A percentile compares a stretch with the other conserved stretches of the same genome.
phyloP scores from a whole-genome alignment of 2,329 filamentous ascomycete species.

The Seiridium unicorne region DNA sequence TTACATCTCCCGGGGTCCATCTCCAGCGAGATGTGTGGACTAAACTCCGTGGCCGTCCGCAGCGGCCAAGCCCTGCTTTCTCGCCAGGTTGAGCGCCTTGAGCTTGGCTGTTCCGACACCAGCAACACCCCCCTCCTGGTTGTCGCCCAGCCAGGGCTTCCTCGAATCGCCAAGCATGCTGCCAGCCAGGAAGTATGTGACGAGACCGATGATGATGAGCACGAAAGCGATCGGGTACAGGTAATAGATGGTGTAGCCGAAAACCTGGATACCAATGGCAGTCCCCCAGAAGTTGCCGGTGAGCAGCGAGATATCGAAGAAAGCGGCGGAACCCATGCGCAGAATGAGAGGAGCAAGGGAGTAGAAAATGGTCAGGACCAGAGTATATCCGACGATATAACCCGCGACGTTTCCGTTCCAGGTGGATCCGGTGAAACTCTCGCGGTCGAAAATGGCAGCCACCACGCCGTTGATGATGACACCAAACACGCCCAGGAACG shows the following conservation, averaged over 20 bases:
- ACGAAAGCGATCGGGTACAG: slow-evolving; percentile 96
- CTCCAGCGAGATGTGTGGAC: background rate
- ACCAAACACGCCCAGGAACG: slow-evolving; percentile 85
- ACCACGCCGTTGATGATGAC: slow-evolving; percentile 90
- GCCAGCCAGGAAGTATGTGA: slow-evolving; percentile 84
- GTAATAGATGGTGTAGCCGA: slow-evolving; percentile 77
- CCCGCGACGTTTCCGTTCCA: slow-evolving; percentile 71
- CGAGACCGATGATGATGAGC: slow-evolving; percentile 80
- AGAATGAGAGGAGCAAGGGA: slow-evolving; percentile 82
- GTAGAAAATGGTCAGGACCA: slow-evolving; percentile 84
- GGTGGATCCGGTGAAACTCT: slow-evolving; percentile 61
- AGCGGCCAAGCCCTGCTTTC: slow-evolving; percentile 32
- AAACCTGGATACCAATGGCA: slow-evolving; percentile 85
- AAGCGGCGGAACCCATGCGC: slow-evolving; percentile 85
- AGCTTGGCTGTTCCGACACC: slow-evolving; percentile 85
- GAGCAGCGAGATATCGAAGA: slow-evolving; percentile 93
- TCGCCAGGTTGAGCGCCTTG: slow-evolving; percentile 62
- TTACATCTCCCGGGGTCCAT: background rate
- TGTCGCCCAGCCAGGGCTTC: slow-evolving; percentile 92
- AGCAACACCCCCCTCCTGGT: slow-evolving; percentile 77
- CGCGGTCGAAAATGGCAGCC: slow-evolving; percentile 86
- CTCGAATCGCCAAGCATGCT: slow-evolving; percentile 79
- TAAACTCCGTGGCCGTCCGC: slow-evolving; percentile 7
- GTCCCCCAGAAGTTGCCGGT: slow-evolving; percentile 98
- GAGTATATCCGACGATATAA: slow-evolving; percentile 87